These are phyloP conservation scores for Trametes polyzona DNA, from an alignment of 1,284 basidiomycete genomes.

Conservation along the genomic window DNA sequence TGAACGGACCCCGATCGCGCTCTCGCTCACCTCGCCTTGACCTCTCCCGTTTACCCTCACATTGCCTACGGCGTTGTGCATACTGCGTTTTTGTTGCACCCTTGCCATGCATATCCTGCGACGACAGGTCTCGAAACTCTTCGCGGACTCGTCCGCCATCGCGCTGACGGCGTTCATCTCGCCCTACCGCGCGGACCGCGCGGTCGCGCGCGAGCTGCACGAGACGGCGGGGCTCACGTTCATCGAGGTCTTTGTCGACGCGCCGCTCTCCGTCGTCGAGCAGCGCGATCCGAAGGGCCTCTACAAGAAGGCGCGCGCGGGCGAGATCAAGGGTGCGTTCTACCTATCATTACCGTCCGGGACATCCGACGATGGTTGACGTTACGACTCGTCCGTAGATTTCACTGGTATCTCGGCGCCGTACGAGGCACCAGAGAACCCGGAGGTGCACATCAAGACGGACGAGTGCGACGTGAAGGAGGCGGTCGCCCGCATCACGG, in stretches of 20 bases:
- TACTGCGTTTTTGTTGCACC: no score
- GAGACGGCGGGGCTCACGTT: constrained; percentile 76
- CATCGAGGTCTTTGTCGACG: constrained; percentile 95
- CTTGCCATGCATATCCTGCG: neutral
- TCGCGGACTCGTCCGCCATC: constrained; percentile 87
- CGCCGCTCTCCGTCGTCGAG: constrained; percentile 88
- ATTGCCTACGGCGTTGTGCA: neutral
- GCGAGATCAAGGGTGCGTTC: constrained; percentile 89
- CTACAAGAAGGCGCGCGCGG: constrained; percentile 96
- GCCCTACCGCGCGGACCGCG: constrained; percentile 91
- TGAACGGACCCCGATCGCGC: neutral
- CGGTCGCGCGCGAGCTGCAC: constrained; percentile 86
- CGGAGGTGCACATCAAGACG: constrained; percentile 95
- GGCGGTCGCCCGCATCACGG: constrained; percentile 80
- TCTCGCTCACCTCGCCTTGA: neutral
- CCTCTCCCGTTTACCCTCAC: neutral
- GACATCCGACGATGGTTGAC: neutral
- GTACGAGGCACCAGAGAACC: constrained; percentile 86
- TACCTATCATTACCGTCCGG: neutral
- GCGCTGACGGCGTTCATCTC: constrained; percentile 98
- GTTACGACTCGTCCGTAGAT: constrained; percentile 53
- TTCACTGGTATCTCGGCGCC: constrained; percentile 99
- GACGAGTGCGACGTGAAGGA: constrained; percentile 80
- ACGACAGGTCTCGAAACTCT: constrained; percentile 87
- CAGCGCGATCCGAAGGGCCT: constrained; percentile 95